Percentiles rank a stretch among this genome's conserved stretches.
Evolutionary conservation across 1,139 yeast genomes (phyloP).

Genomic region (Groenewaldozyma sp.): DNA sequence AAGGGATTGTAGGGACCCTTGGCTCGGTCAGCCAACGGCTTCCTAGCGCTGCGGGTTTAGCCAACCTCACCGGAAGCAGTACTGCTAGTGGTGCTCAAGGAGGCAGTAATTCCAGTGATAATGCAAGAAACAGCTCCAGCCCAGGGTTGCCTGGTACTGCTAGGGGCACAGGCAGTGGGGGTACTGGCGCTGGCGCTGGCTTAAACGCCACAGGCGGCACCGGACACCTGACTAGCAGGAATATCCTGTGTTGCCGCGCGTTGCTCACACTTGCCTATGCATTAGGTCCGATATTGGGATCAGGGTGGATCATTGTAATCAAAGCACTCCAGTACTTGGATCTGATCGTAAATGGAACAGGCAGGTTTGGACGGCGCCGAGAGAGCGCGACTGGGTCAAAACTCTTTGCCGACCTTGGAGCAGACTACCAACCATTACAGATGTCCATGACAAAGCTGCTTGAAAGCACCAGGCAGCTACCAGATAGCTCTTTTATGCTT

Average conservation of each 20-base stretch:
- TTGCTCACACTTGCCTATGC: conserved; percentile 67
- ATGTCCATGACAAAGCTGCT: conserved; percentile 48
- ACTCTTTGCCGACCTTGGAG: conserved; percentile 20
- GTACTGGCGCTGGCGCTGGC: too few relatives aligned
- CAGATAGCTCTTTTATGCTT: conserved; percentile 39
- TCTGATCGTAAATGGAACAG: conserved; percentile 39
- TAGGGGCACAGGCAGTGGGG: too few relatives aligned
- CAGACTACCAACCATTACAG: conserved; percentile 48
- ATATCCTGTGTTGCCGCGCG: conserved; percentile 71
- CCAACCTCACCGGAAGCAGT: not conserved
- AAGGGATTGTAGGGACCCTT: conserved; percentile 9
- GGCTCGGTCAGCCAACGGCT: conserved; percentile 6
- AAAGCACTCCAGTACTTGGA: conserved; percentile 62
- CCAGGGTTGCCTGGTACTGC: too few relatives aligned
- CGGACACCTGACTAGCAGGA: conserved; percentile 30
- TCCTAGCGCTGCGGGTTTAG: not conserved
- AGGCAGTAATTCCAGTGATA: not conserved
- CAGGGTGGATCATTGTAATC: conserved; percentile 62
- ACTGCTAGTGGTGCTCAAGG: not conserved
- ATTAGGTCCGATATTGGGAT: conserved; percentile 58
- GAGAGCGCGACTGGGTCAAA: conserved; percentile 12
- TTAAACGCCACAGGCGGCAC: too few relatives aligned
- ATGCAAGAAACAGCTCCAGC: not conserved
- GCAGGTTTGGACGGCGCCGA: conserved; percentile 9
- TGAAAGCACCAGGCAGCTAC: conserved; percentile 52